phyloP scores from a whole-genome alignment of 2,329 filamentous ascomycete genomes.

The Aureobasidium sp. region DNA sequence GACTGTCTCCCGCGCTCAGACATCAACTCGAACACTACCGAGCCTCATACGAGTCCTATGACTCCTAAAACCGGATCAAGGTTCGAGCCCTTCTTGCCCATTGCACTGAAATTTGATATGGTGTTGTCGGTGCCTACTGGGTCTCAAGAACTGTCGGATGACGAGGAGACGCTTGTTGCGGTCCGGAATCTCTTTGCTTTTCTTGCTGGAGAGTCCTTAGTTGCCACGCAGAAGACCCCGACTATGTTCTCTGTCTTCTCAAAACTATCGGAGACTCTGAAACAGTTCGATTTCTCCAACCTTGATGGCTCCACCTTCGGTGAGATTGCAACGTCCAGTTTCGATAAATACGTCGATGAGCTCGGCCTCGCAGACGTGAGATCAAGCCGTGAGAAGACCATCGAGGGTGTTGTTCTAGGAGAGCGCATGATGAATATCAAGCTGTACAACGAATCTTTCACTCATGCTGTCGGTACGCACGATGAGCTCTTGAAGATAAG shows the following conservation, averaged over 20 bases:
- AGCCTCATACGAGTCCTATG: conserved; percentile 23
- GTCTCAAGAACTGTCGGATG: conserved; percentile 6
- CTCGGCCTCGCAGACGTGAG: conserved; percentile 71
- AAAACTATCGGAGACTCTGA: conserved; percentile 49
- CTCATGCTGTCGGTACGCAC: conserved; percentile 80
- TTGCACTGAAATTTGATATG: conserved; percentile 46
- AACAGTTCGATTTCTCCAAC: conserved; percentile 53
- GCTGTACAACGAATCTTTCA: conserved; percentile 85
- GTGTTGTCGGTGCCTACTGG: conserved; percentile 14
- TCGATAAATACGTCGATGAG: conserved; percentile 69
- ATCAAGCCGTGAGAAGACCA: conserved; percentile 73
- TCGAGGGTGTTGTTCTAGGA: conserved; percentile 81
- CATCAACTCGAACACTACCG: conserved; percentile 22
- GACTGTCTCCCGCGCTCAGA: conserved; percentile 12
- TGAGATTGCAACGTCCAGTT: conserved; percentile 55
- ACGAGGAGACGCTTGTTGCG: conserved; percentile 45
- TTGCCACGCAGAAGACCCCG: conserved; percentile 48
- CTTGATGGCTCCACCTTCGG: conserved; percentile 56
- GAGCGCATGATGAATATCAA: conserved; percentile 75
- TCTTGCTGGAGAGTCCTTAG: conserved; percentile 51
- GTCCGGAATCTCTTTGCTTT: conserved; percentile 59
- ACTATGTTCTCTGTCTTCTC: conserved; percentile 54
- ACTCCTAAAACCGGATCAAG: conserved; percentile 38
- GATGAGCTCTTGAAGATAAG: conserved; percentile 62
- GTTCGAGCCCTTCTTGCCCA: conserved; percentile 51